These are phyloP conservation scores for Leucosporidium yakuticum DNA, from an alignment of 768 basidiomycete species.

Conservation along the genomic window DNA sequence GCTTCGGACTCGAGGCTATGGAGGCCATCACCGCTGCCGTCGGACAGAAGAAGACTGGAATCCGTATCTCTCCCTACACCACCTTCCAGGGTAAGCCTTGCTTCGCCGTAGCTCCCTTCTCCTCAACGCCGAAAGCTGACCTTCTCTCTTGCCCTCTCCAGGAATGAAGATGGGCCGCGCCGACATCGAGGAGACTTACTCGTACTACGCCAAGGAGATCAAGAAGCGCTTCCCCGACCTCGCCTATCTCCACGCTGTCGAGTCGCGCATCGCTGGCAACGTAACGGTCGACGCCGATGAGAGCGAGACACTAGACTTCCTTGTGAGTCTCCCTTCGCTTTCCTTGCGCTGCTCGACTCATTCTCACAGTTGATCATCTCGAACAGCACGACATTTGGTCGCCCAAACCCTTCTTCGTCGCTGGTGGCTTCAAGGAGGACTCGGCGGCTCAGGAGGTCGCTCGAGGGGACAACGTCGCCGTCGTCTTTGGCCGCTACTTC, in stretches of 20 bases:
- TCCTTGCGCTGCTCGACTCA: background rate
- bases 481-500: slow-evolving; percentile 33
- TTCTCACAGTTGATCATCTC: background rate
- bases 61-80: slow-evolving; percentile 51
- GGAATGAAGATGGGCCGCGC: slow-evolving; percentile 31
- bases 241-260: slow-evolving; percentile 53
- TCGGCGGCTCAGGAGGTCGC: slow-evolving; percentile 9
- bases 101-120: background rate
- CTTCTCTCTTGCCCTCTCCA: background rate
- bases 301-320: slow-evolving; percentile 27
- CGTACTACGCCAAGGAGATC: slow-evolving; percentile 51
- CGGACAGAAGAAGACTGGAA: slow-evolving; percentile 52
- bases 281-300: background rate
- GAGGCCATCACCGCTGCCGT: slow-evolving; percentile 52
- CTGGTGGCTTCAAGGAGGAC: slow-evolving; percentile 27
- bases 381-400: slow-evolving; percentile 31
- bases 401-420: slow-evolving; percentile 25
- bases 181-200: slow-evolving; percentile 36
- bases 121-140: background rate
- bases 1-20: slow-evolving; percentile 55
- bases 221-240: slow-evolving; percentile 48
- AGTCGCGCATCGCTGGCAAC: slow-evolving; percentile 42
- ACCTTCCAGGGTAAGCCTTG: slow-evolving; percentile 35
- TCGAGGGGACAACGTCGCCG: slow-evolving; percentile 13
- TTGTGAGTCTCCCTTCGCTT: slow-evolving; percentile 9